Base-by-base conservation (phyloP, 2,329 filamentous ascomycete species). In the Mycosphaerella sp. region DNA sequence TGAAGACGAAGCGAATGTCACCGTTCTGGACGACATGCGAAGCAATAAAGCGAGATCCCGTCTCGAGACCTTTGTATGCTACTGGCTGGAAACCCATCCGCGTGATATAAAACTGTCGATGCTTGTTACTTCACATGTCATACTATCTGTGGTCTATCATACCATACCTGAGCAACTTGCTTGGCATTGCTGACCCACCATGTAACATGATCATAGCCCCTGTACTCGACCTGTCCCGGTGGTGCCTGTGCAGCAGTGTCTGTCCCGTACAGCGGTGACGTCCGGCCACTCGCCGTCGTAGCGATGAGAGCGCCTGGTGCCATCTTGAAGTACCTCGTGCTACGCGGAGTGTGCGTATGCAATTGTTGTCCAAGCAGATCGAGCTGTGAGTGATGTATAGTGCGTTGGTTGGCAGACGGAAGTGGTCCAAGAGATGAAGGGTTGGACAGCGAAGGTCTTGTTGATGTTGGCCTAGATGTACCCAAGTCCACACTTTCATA, bases 181-280 rank as follows among this genome's bases (percentile, higher is more conserved):
- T 96, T 96, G 64, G 92, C 91, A 69, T 97, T 97, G 69, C 91
- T 90, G 31, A 96, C 92, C 76, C 89, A 95, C 91, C 91, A 96
- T 63, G 89, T 91, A 53, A 95, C 82, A 72, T 95, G 88, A 73
- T 95, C 89, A 71, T 95, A 96, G 67, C 89, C 90, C 57, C 82
- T 81, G 75, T 95, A 91, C 6, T 62, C 52, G 47, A 61, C 55
- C 10, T 61, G 53, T 36, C 43, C 26, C 3, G 44, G 41, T 6
- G 53, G 40, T 38, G 56, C 29, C 48, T 55, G 53, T 21, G 54
- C 41, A 12, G 46, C 48, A 26, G 26, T 26, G 31, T 59, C 55
- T 6, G 55, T 53, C 26, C 57, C 54, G 53, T 62, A 59, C 9
- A 62, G 58, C n/a, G 62, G 57, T 6, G 58, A 52, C 6, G 64